Conservation (phyloP, 2,329 filamentous ascomycete species). For the Tympanopsis confertula region DNA sequence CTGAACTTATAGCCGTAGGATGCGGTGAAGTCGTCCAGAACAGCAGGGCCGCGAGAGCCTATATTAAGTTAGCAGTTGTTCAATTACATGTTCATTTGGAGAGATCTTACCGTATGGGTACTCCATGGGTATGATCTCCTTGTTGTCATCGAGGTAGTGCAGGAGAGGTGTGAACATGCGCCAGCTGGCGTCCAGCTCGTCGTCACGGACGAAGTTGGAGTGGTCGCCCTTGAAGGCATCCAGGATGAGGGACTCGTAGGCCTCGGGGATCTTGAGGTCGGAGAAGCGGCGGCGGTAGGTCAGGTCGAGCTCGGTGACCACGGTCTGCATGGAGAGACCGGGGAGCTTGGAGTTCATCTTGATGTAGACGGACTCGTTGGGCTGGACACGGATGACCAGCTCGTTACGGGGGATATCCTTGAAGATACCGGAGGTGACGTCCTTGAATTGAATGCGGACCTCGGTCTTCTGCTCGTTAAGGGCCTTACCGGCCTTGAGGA, state of each 20-base stretch:
- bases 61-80: slow-evolving; percentile 8
- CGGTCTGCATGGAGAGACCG: slow-evolving; percentile 97
- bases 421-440: slow-evolving; percentile 98
- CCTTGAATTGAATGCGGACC: slow-evolving; percentile 98
- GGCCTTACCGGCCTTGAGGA: slow-evolving; percentile 97
- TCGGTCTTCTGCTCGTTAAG: slow-evolving; percentile 99
- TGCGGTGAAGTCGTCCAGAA: slow-evolving; percentile 94
- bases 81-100: neutral
- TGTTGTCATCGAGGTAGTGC: slow-evolving; percentile 97
- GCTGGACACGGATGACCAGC: slow-evolving; percentile 97
- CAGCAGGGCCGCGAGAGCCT: slow-evolving; percentile 93
- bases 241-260: slow-evolving; percentile 93
- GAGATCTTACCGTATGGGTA: slow-evolving; percentile 82
- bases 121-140: slow-evolving; percentile 98
- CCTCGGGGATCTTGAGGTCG: slow-evolving; percentile 97
- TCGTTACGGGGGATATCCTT: slow-evolving; percentile 99
- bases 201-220: slow-evolving; percentile 96
- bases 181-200: slow-evolving; percentile 95
- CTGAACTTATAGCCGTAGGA: slow-evolving; percentile 99
- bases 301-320: slow-evolving; percentile 93
- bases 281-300: slow-evolving; percentile 98
- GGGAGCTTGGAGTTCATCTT: slow-evolving; percentile 99
- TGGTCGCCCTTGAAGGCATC: slow-evolving; percentile 98
- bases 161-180: slow-evolving; percentile 95
- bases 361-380: slow-evolving; percentile 98